Conservation (phyloP, 352 stramenopile species). For the Blastocystis sp. region DNA sequence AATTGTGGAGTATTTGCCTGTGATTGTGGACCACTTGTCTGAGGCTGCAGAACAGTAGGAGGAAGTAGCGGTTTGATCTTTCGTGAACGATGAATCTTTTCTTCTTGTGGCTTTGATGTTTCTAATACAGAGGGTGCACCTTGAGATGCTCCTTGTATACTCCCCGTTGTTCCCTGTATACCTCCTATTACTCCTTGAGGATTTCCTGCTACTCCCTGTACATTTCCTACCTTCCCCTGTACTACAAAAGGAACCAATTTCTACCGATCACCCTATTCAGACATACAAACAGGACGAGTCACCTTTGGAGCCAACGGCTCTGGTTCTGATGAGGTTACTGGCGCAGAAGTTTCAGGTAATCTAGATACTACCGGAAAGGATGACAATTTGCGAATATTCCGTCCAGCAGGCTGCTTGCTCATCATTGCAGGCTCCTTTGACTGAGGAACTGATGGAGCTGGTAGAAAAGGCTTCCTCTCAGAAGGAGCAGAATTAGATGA, state of each 20-base stretch:
- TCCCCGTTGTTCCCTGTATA: too few relatives aligned
- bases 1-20: neutral
- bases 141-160: too few relatives aligned
- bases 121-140: neutral
- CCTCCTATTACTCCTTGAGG: too few relatives aligned
- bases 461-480: neutral
- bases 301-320: neutral
- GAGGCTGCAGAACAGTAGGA: neutral
- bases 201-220: too few relatives aligned
- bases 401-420: neutral
- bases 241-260: conserved; percentile 4
- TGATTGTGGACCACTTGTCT: too few relatives aligned
- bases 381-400: neutral
- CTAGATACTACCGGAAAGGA: neutral
- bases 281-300: neutral
- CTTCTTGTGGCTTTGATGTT: neutral
- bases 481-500: neutral
- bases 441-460: neutral
- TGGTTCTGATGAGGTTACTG: neutral
- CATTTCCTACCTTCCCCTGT: too few relatives aligned
- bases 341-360: neutral
- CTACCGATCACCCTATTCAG: neutral
- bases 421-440: neutral
- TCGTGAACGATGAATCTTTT: neutral
- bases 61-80: neutral